Base-by-base conservation (phyloP, 116 monocot genomes). In the Posidonia oceanica region DNA sequence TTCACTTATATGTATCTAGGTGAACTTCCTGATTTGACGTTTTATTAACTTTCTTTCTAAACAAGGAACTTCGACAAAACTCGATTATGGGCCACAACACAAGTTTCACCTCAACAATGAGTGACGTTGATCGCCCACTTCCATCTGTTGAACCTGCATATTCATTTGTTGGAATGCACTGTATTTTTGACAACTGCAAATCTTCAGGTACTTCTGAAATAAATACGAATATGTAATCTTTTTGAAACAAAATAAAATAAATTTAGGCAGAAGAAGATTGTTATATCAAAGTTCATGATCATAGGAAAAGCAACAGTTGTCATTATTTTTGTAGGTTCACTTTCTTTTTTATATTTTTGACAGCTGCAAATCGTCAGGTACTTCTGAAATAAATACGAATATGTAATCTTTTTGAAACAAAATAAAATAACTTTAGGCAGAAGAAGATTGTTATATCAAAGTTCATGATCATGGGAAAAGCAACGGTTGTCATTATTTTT, bases 161-260 rank as follows among this genome's bases (percentile, higher is more conserved):
- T 81, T 98, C 98, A 52, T 98, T 98, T 84, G 88, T 98, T 71
- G 98, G 98, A 71, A 93, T 98, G 93, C 93, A 98, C 66, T 90
- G 88, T 75, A 88, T 98, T 67, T 98, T 98, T 88, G 98, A 98
- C 78, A 78, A 77, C 79, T 98, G 93, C 71, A 98, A 86, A 80
- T 84, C 80, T 80, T 83, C 90, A 86, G 98, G 98, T 98, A 59
- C 58, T 70, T 48, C 22, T 59, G 7, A 42, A 61, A 15, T 60
- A 20, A 41, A 60, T 61, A 23, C 2, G 18, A 60, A 15, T 60
- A 20, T 48, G 61, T 62, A 53, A 54, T 41, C 11, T 63, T 38
- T 3, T 63, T 39, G 36, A 13, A 66, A 13, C 38, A 63, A 18
- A 66, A 41, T n/a, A n/a, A 44, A 41, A n/a, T 42, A 18, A 40